Evolutionary conservation across 2,329 filamentous ascomycete species (phyloP), one percentile per base, ranked within the genome.

Genomic region (Trichoderma harzianum): DNA sequence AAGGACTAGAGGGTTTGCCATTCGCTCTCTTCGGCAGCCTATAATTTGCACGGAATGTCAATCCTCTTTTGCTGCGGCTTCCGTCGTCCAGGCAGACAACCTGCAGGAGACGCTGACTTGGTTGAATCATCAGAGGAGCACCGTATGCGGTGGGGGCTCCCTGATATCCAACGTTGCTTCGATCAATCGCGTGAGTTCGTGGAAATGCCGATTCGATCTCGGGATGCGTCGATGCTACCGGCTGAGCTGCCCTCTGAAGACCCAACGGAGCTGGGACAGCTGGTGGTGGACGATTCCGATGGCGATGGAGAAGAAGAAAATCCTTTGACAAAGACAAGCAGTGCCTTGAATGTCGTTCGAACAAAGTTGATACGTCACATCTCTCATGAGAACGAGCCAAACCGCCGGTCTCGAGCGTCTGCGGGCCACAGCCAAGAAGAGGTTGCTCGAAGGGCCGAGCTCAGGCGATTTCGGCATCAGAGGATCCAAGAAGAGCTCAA

Each of bases 401-500:
- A 81, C 60, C 78, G 82, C 34, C 81, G 80, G 43, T 83, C 84
- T 3, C 82, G 79, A 39, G 80, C 80, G 5, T 83, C 83, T 18
- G 78, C 84, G 36, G 83, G 85, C 14, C 83, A 82, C 63, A 87
- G 84, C 61, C 82, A 87, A 28, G 86, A 88, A 73, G 86, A 88
- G 74, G 76, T 88, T 57, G 85, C 86, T 66, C 83, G 87, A 32
- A 83, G 87, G 74, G 87, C 87, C 32, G 88, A 90, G 74, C 78
- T 90, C 69, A 86, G 84, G 74, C 83, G 87, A 24, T 79, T 89
- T 10, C 85, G 87, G 78, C 85, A 86, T 63, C 86, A 85, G 74
- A 83, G 87, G 73, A 89, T 90, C n/a, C 86, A 86, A 73, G 84
- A 88, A 57, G 88, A 90, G 74, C 80, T 90, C 4, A 83, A 85